Evolutionary conservation across 1,284 basidiomycete species (phyloP).

Genomic region (Sporisorium reilianum): DNA sequence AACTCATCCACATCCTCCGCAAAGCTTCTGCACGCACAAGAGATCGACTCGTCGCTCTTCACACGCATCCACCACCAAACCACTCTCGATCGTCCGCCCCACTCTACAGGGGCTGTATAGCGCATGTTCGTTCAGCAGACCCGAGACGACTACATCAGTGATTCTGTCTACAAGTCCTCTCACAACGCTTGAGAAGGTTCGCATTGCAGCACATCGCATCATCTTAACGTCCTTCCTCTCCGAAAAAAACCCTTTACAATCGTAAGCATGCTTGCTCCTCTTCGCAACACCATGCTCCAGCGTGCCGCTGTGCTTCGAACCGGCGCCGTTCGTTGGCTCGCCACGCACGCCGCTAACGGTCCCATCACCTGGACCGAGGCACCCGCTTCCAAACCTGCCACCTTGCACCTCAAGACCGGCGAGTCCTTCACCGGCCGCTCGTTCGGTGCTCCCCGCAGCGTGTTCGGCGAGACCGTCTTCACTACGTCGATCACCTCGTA

Average conservation of each 20-base stretch:
- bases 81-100: constrained; percentile 21
- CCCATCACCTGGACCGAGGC: constrained; percentile 62
- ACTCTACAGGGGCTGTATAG: constrained; percentile 48
- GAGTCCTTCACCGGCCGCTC: constrained; percentile 89
- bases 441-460: constrained; percentile 88
- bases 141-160: constrained; percentile 67
- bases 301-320: constrained; percentile 23
- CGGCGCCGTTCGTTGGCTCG: constrained; percentile 28
- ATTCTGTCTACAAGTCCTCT: constrained; percentile 59
- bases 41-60: neutral
- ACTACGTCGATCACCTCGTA: constrained; percentile 99
- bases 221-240: constrained; percentile 21
- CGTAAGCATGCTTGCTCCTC: constrained; percentile 29
- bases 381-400: constrained; percentile 75
- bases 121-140: constrained; percentile 63
- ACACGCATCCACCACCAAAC: constrained; percentile 7
- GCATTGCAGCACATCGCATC: neutral
- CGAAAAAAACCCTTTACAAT: neutral
- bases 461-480: constrained; percentile 97
- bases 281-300: constrained; percentile 50
- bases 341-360: constrained; percentile 30
- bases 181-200: constrained; percentile 46
- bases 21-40: neutral
- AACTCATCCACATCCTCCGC: neutral
- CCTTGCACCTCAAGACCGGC: constrained; percentile 91